Evolutionary conservation across 2,329 filamentous ascomycete species (phyloP), one percentile per base, ranked within the genome.

Genomic region (Rutstroemia sp.): DNA sequence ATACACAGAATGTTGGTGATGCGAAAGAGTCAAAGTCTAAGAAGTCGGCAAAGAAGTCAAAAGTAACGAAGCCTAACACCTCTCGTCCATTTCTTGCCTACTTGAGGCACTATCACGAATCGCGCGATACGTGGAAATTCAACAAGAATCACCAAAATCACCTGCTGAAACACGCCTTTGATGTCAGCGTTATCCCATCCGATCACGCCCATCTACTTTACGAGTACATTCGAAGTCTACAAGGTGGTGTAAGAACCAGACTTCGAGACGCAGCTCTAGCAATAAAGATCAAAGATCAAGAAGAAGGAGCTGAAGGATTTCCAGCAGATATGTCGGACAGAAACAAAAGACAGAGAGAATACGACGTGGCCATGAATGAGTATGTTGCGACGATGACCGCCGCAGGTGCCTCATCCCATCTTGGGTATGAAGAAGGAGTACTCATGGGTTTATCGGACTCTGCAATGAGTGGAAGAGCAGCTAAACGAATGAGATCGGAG

Each of bases 111-210:
- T 96, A 91, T 78, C 78, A 88, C 72, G 79, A 79, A 55, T 79
- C 84, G 59, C 84, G 84, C 57, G 75, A 79, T 9, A 77, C 77
- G 64, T 97, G 92, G 92, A 96, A 96, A 72, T 97, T 96, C 76
- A 95, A 95, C 76, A 96, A 96, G 75, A 92, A 90, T 64, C 84
- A 90, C 68, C 92, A 96, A 72, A 89, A 86, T 54, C 83, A 89
- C 64, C 77, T 96, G 12, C 81, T 96, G 68, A 92, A 94, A 71
- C 84, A 95, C 74, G 74, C 88, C 47, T 89, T 95, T 69, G 84
- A 88, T 63, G 73, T 83, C 61, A 81, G 84, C 64, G 80, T 81
- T 45, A 81, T 96, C 45, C 89, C 91, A 0, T 73, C 84, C 16
- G 74, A 79, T 58, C 82, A 92, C 72, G 84, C 89, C 57, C 73